These are phyloP conservation scores for Polytrichum formosum DNA, from an alignment of 225 moss, liverwort and hornwort species.

Conservation along the genomic window DNA sequence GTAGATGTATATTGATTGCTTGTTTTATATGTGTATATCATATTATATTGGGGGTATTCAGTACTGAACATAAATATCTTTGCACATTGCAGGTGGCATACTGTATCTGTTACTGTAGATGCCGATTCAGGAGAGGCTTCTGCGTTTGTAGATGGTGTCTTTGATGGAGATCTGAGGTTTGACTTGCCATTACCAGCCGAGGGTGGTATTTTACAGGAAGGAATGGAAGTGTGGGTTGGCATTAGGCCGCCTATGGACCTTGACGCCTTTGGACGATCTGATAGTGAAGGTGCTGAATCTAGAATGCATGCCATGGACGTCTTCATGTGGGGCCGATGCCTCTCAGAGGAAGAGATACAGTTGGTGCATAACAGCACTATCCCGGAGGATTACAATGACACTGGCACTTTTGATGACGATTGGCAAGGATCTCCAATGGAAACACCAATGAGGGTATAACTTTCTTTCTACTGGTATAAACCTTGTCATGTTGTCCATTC, in stretches of 20 bases:
- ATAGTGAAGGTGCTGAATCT: slow-evolving; percentile 68
- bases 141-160: slow-evolving; percentile 52
- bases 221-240: slow-evolving; percentile 67
- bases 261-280: slow-evolving; percentile 68
- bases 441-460: slow-evolving; percentile 41
- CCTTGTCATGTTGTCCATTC: slow-evolving; percentile 1
- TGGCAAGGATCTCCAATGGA: slow-evolving; percentile 60
- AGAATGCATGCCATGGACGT: slow-evolving; percentile 75
- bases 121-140: slow-evolving; percentile 58
- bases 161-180: slow-evolving; percentile 46
- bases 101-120: slow-evolving; percentile 58
- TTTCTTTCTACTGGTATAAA: background rate
- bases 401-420: slow-evolving; percentile 43
- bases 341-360: slow-evolving; percentile 62
- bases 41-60: background rate
- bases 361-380: slow-evolving; percentile 46
- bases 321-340: slow-evolving; percentile 58
- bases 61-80: background rate
- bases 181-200: slow-evolving; percentile 56
- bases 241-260: slow-evolving; percentile 68
- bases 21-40: too few relatives aligned
- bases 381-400: slow-evolving; percentile 42
- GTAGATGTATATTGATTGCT: too few relatives aligned
- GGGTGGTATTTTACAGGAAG: slow-evolving; percentile 51
- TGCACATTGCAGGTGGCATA: slow-evolving; percentile 52